Percentiles rank a stretch among this genome's conserved stretches.
Evolutionary conservation across 257 asterid genomes (phyloP).

Genomic region (Nicotiana otophora): DNA sequence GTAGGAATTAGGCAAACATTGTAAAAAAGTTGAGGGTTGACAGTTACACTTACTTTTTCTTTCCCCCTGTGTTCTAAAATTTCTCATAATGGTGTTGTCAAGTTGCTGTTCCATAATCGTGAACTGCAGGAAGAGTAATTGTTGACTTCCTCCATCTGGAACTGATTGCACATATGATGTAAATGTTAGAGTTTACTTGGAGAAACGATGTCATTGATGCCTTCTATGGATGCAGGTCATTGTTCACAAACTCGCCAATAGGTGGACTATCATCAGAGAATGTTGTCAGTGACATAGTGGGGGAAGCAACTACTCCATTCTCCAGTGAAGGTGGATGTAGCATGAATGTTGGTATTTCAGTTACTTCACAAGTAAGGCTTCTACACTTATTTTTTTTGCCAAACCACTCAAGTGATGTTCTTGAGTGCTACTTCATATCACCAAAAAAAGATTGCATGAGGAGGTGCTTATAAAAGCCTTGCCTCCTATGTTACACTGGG

Average conservation of each 20-base stretch:
- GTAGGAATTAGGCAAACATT: neutral
- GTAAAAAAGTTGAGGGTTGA: neutral
- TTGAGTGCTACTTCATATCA: neutral
- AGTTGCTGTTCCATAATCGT: conserved; percentile 1
- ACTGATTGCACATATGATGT: neutral
- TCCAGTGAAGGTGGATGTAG: conserved; percentile 73
- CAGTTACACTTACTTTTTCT: neutral
- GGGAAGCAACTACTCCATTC: conserved; percentile 51
- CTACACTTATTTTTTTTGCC: neutral
- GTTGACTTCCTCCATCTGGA: neutral
- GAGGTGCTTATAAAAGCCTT: conserved; percentile 2
- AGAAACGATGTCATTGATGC: conserved; percentile 16
- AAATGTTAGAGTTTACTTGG: neutral
- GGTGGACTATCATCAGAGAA: conserved; percentile 65
- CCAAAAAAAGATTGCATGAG: neutral
- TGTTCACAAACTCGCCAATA: conserved; percentile 55
- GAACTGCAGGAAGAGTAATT: conserved; percentile 1
- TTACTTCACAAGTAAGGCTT: conserved; percentile 6
- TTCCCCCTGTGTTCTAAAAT: neutral
- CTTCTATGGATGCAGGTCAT: conserved; percentile 44
- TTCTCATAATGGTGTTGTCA: neutral
- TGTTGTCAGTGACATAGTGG: conserved; percentile 41
- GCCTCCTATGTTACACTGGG: neutral
- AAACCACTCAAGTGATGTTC: neutral
- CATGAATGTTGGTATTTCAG: conserved; percentile 46